These are phyloP conservation scores for Myxozyma vanderwaltii DNA, from an alignment of 805 yeast genomes.

Conservation along the genomic window DNA sequence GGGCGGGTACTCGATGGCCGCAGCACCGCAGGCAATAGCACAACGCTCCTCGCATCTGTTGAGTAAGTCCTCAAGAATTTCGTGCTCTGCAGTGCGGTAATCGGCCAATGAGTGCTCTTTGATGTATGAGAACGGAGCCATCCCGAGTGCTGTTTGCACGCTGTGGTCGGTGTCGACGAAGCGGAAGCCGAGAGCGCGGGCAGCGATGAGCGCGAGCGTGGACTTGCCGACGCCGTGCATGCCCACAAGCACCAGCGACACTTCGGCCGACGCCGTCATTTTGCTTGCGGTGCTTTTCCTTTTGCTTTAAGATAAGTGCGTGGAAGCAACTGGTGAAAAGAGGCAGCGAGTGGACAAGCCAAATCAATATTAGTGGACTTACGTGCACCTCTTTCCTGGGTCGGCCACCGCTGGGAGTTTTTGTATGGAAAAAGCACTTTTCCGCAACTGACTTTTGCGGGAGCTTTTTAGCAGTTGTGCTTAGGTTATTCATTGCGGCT, in stretches of 20 bases:
- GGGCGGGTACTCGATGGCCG: constrained; percentile 82
- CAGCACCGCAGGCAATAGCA: constrained; percentile 83
- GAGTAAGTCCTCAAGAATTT: constrained; percentile 56
- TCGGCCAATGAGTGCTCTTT: constrained; percentile 81
- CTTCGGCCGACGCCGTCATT: constrained; percentile 1
- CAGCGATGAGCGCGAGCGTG: constrained; percentile 77
- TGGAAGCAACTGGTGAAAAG: too few species aligned
- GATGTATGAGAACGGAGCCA: constrained; percentile 48
- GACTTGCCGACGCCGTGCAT: constrained; percentile 98
- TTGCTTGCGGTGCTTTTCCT: too few species aligned
- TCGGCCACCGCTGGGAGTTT: too few species aligned
- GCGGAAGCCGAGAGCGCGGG: constrained; percentile 64
- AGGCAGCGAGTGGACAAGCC: too few species aligned
- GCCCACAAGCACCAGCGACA: constrained; percentile 55
- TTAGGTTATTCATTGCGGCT: too few species aligned
- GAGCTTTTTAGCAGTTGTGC: too few species aligned
- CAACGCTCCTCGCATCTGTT: constrained; percentile 50
- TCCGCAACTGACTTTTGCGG: too few species aligned
- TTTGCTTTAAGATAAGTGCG: too few species aligned
- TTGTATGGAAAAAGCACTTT: too few species aligned
- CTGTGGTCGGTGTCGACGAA: constrained; percentile 74
- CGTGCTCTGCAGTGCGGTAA: constrained; percentile 70
- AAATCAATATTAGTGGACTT: too few species aligned
- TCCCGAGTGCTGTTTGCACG: constrained; percentile 59
- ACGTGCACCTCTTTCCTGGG: too few species aligned